These are phyloP conservation scores for Amanita inopinata DNA, from an alignment of 768 basidiomycete species.

Conservation along the genomic window DNA sequence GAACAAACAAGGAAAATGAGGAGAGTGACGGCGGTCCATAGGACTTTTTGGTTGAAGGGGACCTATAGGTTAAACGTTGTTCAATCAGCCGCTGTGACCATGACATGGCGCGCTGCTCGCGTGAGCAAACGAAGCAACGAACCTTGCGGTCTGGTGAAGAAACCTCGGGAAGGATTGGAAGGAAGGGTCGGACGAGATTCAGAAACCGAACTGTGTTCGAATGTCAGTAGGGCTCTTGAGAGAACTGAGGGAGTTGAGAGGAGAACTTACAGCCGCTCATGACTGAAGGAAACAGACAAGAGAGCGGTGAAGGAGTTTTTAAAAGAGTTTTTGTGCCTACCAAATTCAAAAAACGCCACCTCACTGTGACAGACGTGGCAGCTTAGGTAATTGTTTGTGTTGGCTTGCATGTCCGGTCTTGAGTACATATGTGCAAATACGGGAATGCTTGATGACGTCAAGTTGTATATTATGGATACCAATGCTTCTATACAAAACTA, in stretches of 20 bases:
- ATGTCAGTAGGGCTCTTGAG: constrained; percentile 7
- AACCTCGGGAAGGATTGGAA: constrained; percentile 94
- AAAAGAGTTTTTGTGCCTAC: background rate
- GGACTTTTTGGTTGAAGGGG: constrained; percentile 95
- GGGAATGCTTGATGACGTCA: too few relatives aligned
- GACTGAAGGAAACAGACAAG: constrained; percentile 23
- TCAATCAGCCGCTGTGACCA: too few relatives aligned
- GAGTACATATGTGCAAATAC: too few relatives aligned
- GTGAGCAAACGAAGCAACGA: constrained; percentile 9
- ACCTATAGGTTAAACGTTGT: too few relatives aligned
- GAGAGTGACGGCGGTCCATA: constrained; percentile 99
- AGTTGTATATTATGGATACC: too few relatives aligned
- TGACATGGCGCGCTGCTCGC: too few relatives aligned
- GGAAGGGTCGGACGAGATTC: constrained; percentile 96
- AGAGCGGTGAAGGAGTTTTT: constrained; percentile 9
- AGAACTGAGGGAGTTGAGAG: too few relatives aligned
- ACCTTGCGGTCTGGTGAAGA: constrained; percentile 98
- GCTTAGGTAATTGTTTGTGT: constrained; percentile 21
- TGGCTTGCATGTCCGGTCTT: too few relatives aligned
- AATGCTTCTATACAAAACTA: too few relatives aligned
- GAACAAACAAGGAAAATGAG: constrained; percentile 99
- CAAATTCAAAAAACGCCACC: constrained; percentile 16
- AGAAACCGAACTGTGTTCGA: constrained; percentile 78
- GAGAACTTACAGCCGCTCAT: constrained; percentile 73
- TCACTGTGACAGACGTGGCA: constrained; percentile 33